phyloP scores from a whole-genome alignment of 202 grass and related monocot species.

The Bolboschoenoplectus hybrid region DNA sequence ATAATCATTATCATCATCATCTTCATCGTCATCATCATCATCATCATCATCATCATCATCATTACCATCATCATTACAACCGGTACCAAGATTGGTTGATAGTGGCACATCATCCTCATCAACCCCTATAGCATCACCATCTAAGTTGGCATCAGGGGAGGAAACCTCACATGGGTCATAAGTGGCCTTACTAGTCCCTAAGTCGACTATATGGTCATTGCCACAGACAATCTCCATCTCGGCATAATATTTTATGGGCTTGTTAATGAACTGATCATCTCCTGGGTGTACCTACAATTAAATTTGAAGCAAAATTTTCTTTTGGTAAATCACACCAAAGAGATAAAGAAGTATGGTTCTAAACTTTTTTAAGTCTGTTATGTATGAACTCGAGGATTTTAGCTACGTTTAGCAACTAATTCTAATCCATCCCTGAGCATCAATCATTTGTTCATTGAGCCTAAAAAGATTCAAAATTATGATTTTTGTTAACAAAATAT shows the following conservation, averaged over 20 bases:
- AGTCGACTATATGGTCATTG: neutral
- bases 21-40: neutral
- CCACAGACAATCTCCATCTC: slow-evolving; percentile 32
- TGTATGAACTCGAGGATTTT: too few relatives aligned
- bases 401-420: too few relatives aligned
- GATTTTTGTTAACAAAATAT: neutral
- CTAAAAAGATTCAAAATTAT: neutral
- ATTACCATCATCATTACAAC: neutral
- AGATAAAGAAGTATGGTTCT: neutral
- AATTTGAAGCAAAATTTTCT: neutral
- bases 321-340: neutral
- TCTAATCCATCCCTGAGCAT: too few relatives aligned
- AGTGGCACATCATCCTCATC: slow-evolving; percentile 19
- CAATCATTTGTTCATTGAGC: too few relatives aligned
- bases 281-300: slow-evolving; percentile 18
- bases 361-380: too few relatives aligned
- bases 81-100: neutral
- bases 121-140: slow-evolving; percentile 12
- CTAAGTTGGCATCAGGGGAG: slow-evolving; percentile 1
- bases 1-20: neutral
- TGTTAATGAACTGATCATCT: slow-evolving; percentile 34
- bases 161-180: neutral
- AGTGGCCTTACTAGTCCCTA: neutral
- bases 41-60: neutral
- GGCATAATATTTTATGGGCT: slow-evolving; percentile 16